Base-by-base conservation (phyloP, 495 filamentous ascomycete species). In the Penicillium subrubescens region DNA sequence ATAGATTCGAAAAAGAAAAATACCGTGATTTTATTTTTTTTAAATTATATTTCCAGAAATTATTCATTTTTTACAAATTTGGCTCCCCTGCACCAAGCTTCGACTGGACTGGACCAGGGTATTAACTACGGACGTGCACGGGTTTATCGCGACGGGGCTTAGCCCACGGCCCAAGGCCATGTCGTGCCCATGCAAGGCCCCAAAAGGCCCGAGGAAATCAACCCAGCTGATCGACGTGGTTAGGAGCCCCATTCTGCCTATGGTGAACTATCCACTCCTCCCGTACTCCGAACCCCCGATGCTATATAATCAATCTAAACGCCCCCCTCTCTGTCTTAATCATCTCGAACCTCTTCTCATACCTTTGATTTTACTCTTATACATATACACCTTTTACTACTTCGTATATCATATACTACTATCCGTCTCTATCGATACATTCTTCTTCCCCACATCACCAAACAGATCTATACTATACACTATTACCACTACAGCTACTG, bases 81-180 rank as follows among this genome's bases (percentile, higher is more conserved):
- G 10, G n/a, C 8, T 35, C 35, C 27, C 25, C 51, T 21, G 27
- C 51, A 29, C 39, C 51, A 54, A 54, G 51, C 51, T 54, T 66
- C 63, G 63, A 66, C 44, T 66, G 59, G 54, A 66, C 57, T 68
- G 61, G 57, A 63, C 53, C 31, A 56, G 53, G 33, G 33, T 34
- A 25, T 33, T 34, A 34, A 73, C 60, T 70, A 76, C 77, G 71
- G 72, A 73, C 67, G 63, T 54, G 48, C 39, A 54, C 67, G 62
- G 52, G 62, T 63, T 56, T 75, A 75, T 77, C 70, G 63, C 72
- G 64, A 73, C 71, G 70, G 72, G 72, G 71, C 75, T 75, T 73
- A 76, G 75, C 73, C 31, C 31, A 29, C 25, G 51, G 51, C 23
- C 27, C 51, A 72, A 54, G 51, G 51, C 15, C 51, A 54, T n/a